Evolutionary conservation across 2,329 filamentous ascomycete genomes (phyloP).

Genomic region (Sarocladium oryzae): DNA sequence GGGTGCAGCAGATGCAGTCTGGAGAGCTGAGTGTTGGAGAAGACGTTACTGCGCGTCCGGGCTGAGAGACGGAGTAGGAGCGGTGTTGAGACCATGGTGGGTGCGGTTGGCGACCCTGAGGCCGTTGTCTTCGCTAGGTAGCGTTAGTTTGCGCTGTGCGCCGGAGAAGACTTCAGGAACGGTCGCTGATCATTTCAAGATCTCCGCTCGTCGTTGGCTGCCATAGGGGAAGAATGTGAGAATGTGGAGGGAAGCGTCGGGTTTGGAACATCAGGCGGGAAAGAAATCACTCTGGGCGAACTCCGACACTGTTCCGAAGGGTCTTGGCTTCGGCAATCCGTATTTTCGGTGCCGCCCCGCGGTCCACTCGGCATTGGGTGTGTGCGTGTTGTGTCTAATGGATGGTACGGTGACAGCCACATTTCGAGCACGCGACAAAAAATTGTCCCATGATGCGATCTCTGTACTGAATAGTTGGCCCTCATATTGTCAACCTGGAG

Average conservation of each 20-base stretch:
- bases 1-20: neutral
- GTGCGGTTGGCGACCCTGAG: too few relatives aligned
- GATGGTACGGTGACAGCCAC: neutral
- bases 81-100: neutral
- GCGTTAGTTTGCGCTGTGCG: too few relatives aligned
- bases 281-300: neutral
- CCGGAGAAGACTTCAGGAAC: neutral
- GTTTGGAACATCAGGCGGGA: neutral
- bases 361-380: neutral
- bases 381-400: too few relatives aligned
- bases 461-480: too few relatives aligned
- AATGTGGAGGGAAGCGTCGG: neutral
- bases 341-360: neutral
- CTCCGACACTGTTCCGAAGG: neutral
- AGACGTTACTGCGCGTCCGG: neutral
- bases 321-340: constrained; percentile 5
- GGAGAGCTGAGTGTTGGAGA: neutral
- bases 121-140: too few relatives aligned
- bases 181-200: neutral
- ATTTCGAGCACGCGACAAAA: neutral
- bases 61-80: constrained; percentile 17
- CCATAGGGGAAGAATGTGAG: neutral
- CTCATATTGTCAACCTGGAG: too few relatives aligned
- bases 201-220: neutral
- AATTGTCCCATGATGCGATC: too few relatives aligned